These are phyloP conservation scores for Dendrobium nobile DNA, from an alignment of 106 monocot genomes.

Conservation along the genomic window DNA sequence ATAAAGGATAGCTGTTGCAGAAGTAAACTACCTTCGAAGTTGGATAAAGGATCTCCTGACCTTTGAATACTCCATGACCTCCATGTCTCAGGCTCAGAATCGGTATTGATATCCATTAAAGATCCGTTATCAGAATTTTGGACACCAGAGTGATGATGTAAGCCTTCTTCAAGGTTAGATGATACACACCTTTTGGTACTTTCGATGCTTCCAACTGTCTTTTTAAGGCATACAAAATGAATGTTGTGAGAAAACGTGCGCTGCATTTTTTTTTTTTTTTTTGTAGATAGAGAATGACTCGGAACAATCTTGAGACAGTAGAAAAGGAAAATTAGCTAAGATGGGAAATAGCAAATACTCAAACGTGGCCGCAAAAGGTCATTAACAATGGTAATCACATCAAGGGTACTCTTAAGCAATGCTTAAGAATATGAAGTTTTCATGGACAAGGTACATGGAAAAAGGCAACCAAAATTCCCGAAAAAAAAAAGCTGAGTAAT, in stretches of 20 bases:
- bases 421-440: background rate
- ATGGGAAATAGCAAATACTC: background rate
- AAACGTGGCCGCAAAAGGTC: background rate
- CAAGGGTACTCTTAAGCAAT: background rate
- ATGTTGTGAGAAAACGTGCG: background rate
- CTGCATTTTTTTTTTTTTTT: background rate
- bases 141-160: conserved; percentile 1
- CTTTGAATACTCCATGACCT: conserved; percentile 36
- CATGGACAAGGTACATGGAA: background rate
- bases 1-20: background rate
- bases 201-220: conserved; percentile 12
- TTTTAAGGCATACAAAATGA: conserved; percentile 8
- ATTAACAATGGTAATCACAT: background rate
- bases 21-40: conserved; percentile 32
- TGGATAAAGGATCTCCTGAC: conserved; percentile 16
- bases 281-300: background rate
- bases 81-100: conserved; percentile 24
- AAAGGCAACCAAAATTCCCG: background rate
- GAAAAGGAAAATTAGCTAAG: background rate
- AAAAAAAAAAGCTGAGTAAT: background rate
- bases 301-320: background rate
- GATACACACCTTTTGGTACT: conserved; percentile 1
- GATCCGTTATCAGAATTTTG: conserved; percentile 15
- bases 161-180: conserved; percentile 1
- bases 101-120: conserved; percentile 9